Percentiles rank a stretch among this genome's conserved stretches.
Evolutionary conservation across 441 rosid species (phyloP).

Genomic region (Bocquillonia castaneifolia): DNA sequence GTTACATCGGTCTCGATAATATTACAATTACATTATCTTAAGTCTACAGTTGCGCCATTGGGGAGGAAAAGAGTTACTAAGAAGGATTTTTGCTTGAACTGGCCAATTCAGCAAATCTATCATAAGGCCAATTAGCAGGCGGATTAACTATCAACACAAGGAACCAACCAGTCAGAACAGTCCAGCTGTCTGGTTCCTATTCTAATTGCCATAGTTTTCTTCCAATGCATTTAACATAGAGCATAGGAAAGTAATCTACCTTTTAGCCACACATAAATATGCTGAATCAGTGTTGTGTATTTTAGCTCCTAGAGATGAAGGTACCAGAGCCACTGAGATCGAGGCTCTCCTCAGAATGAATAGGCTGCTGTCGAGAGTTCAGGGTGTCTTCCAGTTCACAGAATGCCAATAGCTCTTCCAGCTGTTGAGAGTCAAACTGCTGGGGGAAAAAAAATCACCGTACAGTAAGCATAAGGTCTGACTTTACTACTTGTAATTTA

Average conservation of each 20-base stretch:
- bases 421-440: too few species aligned
- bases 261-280: not conserved
- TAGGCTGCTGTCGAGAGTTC: too few species aligned
- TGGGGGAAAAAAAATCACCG: too few species aligned
- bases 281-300: not conserved
- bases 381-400: too few species aligned
- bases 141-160: not conserved
- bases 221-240: not conserved
- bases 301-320: not conserved
- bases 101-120: not conserved
- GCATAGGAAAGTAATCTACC: not conserved
- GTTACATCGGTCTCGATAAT: not conserved
- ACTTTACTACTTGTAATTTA: too few species aligned
- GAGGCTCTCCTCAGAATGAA: not conserved
- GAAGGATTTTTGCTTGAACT: not conserved
- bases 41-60: too few species aligned
- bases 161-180: not conserved
- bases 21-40: too few species aligned
- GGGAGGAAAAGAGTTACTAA: not conserved
- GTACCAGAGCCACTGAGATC: not conserved
- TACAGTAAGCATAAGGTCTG: too few species aligned
- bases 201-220: not conserved
- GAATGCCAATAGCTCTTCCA: too few species aligned
- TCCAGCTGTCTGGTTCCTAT: not conserved
- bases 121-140: not conserved